A percentile compares a stretch with the other conserved stretches of the same genome.
These are phyloP conservation scores for Psilocybe tampanensis DNA, from an alignment of 768 basidiomycete species.

Conservation along the genomic window DNA sequence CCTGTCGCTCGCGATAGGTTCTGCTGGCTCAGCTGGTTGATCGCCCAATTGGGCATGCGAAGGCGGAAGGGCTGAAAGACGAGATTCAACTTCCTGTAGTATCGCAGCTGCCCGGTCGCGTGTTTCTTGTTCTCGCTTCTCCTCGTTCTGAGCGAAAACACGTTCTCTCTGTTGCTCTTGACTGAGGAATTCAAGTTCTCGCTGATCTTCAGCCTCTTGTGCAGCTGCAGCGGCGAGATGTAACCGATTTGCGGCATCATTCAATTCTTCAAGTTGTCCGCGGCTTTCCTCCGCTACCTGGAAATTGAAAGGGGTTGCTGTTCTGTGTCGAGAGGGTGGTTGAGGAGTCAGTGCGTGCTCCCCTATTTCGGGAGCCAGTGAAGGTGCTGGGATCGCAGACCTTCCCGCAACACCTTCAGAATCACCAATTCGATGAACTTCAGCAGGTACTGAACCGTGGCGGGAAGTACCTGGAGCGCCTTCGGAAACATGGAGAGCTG, in stretches of 20 bases:
- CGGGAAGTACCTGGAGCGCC: not conserved
- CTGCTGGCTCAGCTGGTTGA: conserved; percentile 19
- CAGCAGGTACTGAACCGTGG: not conserved
- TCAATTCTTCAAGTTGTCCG: conserved; percentile 56
- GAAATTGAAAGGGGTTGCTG: conserved; percentile 42
- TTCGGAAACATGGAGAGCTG: not conserved
- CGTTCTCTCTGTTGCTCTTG: conserved; percentile 62
- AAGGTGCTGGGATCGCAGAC: not conserved
- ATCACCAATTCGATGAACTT: conserved; percentile 8
- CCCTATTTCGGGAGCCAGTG: not conserved
- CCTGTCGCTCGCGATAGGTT: conserved; percentile 33
- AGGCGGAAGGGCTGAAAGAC: conserved; percentile 37
- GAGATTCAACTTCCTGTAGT: conserved; percentile 39
- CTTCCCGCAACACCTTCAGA: not conserved
- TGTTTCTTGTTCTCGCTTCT: conserved; percentile 57
- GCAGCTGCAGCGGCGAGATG: conserved; percentile 49
- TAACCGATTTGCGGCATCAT: conserved; percentile 54
- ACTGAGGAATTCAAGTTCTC: conserved; percentile 64
- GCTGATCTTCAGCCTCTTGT: conserved; percentile 60
- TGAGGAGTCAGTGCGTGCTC: conserved; percentile 8
- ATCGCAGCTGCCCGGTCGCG: conserved; percentile 51
- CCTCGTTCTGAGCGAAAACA: conserved; percentile 34
- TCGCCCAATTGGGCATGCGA: conserved; percentile 9
- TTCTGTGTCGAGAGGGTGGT: conserved; percentile 30
- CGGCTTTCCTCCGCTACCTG: conserved; percentile 47